phyloP scores from a whole-genome alignment of 2,329 filamentous ascomycete genomes.

The Gnomoniopsis smithogilvyi region DNA sequence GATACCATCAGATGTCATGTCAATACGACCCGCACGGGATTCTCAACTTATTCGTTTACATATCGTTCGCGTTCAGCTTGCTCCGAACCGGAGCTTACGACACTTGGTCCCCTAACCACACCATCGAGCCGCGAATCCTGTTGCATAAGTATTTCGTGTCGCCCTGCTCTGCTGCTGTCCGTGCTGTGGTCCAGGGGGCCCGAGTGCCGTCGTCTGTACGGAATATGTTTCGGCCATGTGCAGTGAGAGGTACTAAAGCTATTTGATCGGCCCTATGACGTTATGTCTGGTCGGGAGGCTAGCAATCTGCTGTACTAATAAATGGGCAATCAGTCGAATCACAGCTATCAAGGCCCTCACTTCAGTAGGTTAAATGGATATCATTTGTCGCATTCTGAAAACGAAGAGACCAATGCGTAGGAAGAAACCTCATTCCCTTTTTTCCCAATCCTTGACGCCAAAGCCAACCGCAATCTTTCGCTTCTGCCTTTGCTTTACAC shows the following conservation, averaged over 20 bases:
- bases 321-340: not conserved
- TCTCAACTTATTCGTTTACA: no score
- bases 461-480: constrained; percentile 9
- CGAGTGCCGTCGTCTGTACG: not conserved
- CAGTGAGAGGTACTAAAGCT: not conserved
- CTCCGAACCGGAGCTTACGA: no score
- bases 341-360: not conserved
- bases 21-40: no score
- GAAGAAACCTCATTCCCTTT: constrained; percentile 10
- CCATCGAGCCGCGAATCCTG: no score
- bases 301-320: not conserved
- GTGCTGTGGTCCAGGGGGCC: no score
- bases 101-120: no score
- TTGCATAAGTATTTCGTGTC: no score
- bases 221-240: not conserved
- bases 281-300: not conserved
- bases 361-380: not conserved
- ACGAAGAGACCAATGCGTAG: not conserved
- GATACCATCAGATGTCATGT: no score
- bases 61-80: no score
- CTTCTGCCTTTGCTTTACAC: constrained; percentile 11
- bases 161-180: no score
- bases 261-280: constrained; percentile 3
- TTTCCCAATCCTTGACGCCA: constrained; percentile 10
- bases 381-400: not conserved